Evolutionary conservation across 2,329 filamentous ascomycete species (phyloP).

Genomic region (Aureobasidium sp.): DNA sequence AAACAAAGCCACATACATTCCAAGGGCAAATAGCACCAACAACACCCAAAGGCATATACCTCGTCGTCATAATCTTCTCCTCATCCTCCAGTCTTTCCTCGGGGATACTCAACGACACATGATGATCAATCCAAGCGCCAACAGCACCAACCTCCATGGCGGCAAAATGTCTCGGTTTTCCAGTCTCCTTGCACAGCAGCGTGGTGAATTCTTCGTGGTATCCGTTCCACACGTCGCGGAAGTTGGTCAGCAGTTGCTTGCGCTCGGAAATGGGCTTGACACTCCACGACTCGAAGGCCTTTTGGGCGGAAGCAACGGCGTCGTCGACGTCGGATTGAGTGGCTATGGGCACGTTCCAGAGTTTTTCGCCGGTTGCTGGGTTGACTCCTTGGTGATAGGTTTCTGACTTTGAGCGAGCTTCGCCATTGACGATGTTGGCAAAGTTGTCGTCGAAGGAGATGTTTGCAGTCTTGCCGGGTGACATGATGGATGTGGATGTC

Average conservation of each 20-base stretch:
- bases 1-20: constrained; percentile 27
- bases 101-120: constrained; percentile 30
- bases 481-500: constrained; percentile 30
- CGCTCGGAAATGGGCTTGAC: constrained; percentile 29
- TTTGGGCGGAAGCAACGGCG: constrained; percentile 30
- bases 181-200: constrained; percentile 32
- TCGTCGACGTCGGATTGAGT: constrained; percentile 34
- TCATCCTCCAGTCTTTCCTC: constrained; percentile 39
- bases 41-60: constrained; percentile 43
- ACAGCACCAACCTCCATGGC: constrained; percentile 34
- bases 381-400: constrained; percentile 29
- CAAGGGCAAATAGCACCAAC: constrained; percentile 41
- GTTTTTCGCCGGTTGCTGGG: constrained; percentile 31
- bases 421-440: constrained; percentile 34
- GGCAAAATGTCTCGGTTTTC: constrained; percentile 37
- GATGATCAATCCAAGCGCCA: constrained; percentile 32
- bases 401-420: constrained; percentile 25
- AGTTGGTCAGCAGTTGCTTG: constrained; percentile 31
- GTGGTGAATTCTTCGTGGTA: constrained; percentile 31
- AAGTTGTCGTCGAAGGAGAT: constrained; percentile 31
- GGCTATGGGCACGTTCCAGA: constrained; percentile 32
- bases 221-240: constrained; percentile 26
- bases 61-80: constrained; percentile 41
- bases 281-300: constrained; percentile 32
- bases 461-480: constrained; percentile 37